Evolutionary conservation across 2,329 filamentous ascomycete species (phyloP).

Genomic region (Trichoderma asperellum): DNA sequence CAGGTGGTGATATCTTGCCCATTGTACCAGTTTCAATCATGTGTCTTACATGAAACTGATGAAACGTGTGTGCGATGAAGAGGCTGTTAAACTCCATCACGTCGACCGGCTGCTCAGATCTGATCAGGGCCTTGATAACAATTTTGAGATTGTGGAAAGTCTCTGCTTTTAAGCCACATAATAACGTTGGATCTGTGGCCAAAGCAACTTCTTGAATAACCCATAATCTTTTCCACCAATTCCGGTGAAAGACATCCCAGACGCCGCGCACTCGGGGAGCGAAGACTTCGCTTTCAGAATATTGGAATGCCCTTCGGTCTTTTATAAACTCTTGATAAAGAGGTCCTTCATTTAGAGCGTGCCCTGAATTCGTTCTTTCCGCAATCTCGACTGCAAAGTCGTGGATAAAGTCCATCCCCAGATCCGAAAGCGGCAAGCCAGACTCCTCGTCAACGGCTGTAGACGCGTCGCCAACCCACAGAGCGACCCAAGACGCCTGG

Average conservation of each 20-base stretch:
- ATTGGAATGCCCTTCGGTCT: neutral
- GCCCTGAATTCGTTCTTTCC: neutral
- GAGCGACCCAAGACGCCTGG: neutral
- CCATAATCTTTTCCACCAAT: constrained; percentile 16
- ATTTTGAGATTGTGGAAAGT: constrained; percentile 13
- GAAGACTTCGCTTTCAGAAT: constrained; percentile 4
- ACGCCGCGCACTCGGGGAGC: constrained; percentile 11
- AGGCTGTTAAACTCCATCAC: constrained; percentile 3
- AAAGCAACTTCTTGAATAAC: constrained; percentile 19
- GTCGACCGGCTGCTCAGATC: neutral
- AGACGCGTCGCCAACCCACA: constrained; percentile 6
- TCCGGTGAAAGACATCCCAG: constrained; percentile 18
- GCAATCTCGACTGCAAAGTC: constrained; percentile 10
- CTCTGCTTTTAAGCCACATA: constrained; percentile 6
- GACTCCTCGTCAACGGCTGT: neutral
- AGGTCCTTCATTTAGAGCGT: neutral
- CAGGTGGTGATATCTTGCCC: neutral
- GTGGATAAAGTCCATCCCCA: constrained; percentile 6
- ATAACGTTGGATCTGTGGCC: neutral
- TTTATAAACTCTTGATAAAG: constrained; percentile 10
- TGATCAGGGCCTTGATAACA: constrained; percentile 15
- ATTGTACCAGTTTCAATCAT: constrained; percentile 7
- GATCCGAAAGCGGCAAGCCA: neutral
- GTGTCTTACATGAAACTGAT: constrained; percentile 14
- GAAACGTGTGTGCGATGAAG: constrained; percentile 16